Conservation (phyloP, 495 filamentous ascomycete species). For the Penicillium verhagenii region DNA sequence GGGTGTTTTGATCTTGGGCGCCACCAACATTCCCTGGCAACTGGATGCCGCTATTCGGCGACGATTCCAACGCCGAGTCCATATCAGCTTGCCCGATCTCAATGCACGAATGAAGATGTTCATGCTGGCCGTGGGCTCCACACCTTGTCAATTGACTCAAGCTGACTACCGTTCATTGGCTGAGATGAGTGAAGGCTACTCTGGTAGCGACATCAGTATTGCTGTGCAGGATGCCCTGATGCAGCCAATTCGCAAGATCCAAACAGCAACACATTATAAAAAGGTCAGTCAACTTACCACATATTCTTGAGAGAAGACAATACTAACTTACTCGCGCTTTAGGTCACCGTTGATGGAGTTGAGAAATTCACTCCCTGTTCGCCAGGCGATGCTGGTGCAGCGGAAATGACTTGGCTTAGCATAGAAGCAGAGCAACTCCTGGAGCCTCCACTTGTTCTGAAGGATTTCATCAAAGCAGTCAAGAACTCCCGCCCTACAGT, state of each 20-base stretch:
- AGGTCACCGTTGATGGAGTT: slow-evolving; percentile 71
- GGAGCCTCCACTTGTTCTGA: slow-evolving; percentile 81
- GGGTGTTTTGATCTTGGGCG: slow-evolving; percentile 92
- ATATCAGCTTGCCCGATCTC: slow-evolving; percentile 88
- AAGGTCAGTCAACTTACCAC: slow-evolving; percentile 52
- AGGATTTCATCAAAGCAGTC: slow-evolving; percentile 94
- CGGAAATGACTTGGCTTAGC: slow-evolving; percentile 91
- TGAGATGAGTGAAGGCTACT: slow-evolving; percentile 85
- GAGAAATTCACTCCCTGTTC: slow-evolving; percentile 90
- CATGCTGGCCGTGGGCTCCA: slow-evolving; percentile 86
- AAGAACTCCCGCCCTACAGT: slow-evolving; percentile 86
- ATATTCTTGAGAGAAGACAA: not conserved
- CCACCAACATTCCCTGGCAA: slow-evolving; percentile 99
- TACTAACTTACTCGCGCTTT: slow-evolving; percentile 1
- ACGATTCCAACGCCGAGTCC: slow-evolving; percentile 93
- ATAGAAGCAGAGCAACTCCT: slow-evolving; percentile 78
- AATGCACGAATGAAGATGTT: slow-evolving; percentile 95
- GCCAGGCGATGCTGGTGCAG: slow-evolving; percentile 78
- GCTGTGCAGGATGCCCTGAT: slow-evolving; percentile 96
- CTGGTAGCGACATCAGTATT: slow-evolving; percentile 93
- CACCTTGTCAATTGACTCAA: slow-evolving; percentile 77
- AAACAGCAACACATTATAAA: slow-evolving; percentile 98
- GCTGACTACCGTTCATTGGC: slow-evolving; percentile 79
- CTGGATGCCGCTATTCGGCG: slow-evolving; percentile 96
- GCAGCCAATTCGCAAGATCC: slow-evolving; percentile 96